Base-by-base conservation (phyloP, 1,284 basidiomycete genomes). In the Rhodotorula sp. region DNA sequence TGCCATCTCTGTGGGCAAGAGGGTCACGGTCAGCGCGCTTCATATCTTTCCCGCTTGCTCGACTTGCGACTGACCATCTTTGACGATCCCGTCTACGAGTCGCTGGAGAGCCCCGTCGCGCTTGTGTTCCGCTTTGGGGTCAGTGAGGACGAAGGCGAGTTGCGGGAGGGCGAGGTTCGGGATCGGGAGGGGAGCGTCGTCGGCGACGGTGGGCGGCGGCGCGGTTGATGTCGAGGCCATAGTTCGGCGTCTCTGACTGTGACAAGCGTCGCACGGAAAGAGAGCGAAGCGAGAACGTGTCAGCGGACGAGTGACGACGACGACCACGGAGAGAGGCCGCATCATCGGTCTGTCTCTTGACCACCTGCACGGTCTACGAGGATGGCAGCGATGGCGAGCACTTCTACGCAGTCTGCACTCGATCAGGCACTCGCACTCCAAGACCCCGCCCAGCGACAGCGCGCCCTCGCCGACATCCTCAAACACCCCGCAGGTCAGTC, bases 111-210 rank as follows among this genome's bases (percentile, higher is more conserved):
- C 89, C 70, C 87, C 83, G 21, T 88, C 85, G 76, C 92, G 90
- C 10, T 90, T 83, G 62, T 86, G 83, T 0, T 83, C 80, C 50
- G 93, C 84, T 3, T 85, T 83, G 0, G 87, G 83, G 34, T 87
- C 87, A 14, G 87, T 86, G 10, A 95, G 84, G 34, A 87, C 86
- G 78, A 91, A 95, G 38, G 90, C 84, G 78, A 89, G 86, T 78
- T 93, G 90, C 2, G 92, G 85, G 31, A 94, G 86, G 28, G 85
- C 83, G 68, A 94, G 87, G 80, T 95, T 93, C 19, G 93, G 93
- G 75, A 91, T 90, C 0, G 92, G 91, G 47, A 91, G 87, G 4
- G 70, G 70, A 1, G 60, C 56, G 54, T 68, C 70, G 54, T 70
- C 69, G 38, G n/a, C 45, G 5, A 52, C 34, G 18, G 18, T 38